Evolutionary conservation across 495 filamentous ascomycete species (phyloP).

Genomic region (Xylaria grammica): DNA sequence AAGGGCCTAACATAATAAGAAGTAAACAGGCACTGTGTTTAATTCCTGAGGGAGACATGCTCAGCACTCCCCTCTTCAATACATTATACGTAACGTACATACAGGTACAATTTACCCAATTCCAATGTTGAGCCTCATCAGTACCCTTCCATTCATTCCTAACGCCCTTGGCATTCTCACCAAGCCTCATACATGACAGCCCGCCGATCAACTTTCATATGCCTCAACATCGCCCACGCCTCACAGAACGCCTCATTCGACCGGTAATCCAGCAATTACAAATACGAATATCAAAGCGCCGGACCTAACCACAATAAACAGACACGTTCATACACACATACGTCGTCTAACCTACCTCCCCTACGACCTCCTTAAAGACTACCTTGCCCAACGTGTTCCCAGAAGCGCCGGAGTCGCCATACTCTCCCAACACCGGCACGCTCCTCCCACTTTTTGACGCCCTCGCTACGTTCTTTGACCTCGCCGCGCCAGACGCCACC

Average conservation of each 20-base stretch:
- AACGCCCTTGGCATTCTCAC: not conserved
- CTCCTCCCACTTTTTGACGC: constrained; percentile 47
- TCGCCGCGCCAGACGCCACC: constrained; percentile 51
- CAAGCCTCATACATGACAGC: not conserved
- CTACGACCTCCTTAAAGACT: constrained; percentile 23
- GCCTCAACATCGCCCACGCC: not conserved
- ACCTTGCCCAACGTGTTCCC: constrained; percentile 50
- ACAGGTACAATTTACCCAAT: not conserved
- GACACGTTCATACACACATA: not conserved
- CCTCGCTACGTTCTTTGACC: constrained; percentile 46
- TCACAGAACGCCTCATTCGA: not conserved
- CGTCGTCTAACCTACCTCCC: not conserved
- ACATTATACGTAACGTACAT: not conserved
- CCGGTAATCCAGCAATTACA: constrained; percentile 11
- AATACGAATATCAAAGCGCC: not conserved
- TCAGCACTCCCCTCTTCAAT: not conserved
- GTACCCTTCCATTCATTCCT: not conserved
- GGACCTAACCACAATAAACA: not conserved
- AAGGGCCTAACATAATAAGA: too few relatives aligned
- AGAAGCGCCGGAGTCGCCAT: constrained; percentile 56
- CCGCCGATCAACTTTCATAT: not conserved
- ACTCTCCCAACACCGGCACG: constrained; percentile 52
- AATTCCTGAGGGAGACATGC: not conserved
- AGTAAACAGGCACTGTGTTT: too few relatives aligned
- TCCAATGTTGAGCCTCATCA: not conserved